Percentiles rank a stretch among this genome's conserved stretches.
These are phyloP conservation scores for Bruguiera parviflora DNA, from an alignment of 345 rosid species.

Conservation along the genomic window DNA sequence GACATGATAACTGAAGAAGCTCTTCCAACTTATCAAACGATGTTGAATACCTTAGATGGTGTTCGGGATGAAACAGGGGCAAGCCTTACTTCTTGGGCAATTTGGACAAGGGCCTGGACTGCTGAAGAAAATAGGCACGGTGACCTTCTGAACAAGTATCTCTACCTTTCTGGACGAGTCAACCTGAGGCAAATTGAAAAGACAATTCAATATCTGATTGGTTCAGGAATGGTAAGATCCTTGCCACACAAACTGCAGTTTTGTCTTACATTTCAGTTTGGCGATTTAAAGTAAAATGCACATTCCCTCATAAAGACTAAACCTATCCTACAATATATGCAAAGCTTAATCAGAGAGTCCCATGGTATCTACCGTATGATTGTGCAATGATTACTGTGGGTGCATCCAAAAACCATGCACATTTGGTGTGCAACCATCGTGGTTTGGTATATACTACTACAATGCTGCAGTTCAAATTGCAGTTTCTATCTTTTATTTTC, in stretches of 20 bases:
- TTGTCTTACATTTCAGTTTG: not conserved
- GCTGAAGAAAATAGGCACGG: slow-evolving; percentile 76
- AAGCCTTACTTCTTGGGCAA: slow-evolving; percentile 43
- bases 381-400: too few relatives aligned
- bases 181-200: slow-evolving; percentile 62
- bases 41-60: slow-evolving; percentile 20
- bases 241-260: not conserved
- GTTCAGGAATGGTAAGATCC: slow-evolving; percentile 60
- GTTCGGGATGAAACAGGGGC: slow-evolving; percentile 34
- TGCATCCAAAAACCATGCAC: too few relatives aligned
- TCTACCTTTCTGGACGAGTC: slow-evolving; percentile 57
- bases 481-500: too few relatives aligned
- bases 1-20: slow-evolving; percentile 32
- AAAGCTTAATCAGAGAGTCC: too few relatives aligned
- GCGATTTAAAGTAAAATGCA: not conserved
- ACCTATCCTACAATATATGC: not conserved
- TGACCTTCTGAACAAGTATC: slow-evolving; percentile 59
- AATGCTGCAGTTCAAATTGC: too few relatives aligned
- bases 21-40: slow-evolving; percentile 30
- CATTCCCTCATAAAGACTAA: not conserved
- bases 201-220: slow-evolving; percentile 63
- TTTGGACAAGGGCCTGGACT: slow-evolving; percentile 65
- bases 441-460: too few relatives aligned
- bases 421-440: too few relatives aligned
- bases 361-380: too few relatives aligned